These are phyloP conservation scores for Annulohypoxylon bovei DNA, from an alignment of 495 filamentous ascomycete species.

Conservation along the genomic window DNA sequence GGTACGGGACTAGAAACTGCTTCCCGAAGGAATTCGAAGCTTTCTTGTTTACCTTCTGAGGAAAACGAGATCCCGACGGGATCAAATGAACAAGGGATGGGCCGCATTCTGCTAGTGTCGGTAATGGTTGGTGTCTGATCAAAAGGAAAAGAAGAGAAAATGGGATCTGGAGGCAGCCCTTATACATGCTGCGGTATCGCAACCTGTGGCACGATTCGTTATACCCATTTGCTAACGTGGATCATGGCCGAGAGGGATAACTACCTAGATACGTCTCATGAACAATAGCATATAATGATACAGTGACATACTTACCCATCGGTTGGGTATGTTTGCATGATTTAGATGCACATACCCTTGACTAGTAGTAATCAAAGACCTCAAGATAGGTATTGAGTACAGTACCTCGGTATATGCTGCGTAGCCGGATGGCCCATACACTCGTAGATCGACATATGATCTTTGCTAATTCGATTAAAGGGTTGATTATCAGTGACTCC, in stretches of 20 bases:
- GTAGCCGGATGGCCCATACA: neutral
- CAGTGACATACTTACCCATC: neutral
- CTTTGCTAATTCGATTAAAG: neutral
- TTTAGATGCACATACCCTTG: neutral
- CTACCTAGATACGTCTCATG: neutral
- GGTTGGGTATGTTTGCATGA: neutral
- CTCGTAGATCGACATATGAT: neutral
- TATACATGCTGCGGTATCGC: neutral
- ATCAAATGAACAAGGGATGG: neutral
- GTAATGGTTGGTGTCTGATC: neutral
- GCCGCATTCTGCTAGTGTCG: neutral
- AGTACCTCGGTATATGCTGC: neutral
- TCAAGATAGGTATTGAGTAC: neutral
- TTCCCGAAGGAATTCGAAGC: slow-evolving; percentile 9
- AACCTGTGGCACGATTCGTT: neutral
- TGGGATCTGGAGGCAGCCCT: neutral
- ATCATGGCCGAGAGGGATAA: neutral
- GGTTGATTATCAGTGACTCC: neutral
- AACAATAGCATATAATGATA: neutral
- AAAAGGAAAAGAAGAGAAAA: neutral
- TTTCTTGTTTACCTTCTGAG: slow-evolving; percentile 3
- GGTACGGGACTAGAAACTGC: neutral
- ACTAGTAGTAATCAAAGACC: neutral
- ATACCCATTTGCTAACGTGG: neutral
- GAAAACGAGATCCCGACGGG: slow-evolving; percentile 2